Evolutionary conservation across 352 stramenopile genomes (phyloP).

Genomic region (Globisporangium spinosum): DNA sequence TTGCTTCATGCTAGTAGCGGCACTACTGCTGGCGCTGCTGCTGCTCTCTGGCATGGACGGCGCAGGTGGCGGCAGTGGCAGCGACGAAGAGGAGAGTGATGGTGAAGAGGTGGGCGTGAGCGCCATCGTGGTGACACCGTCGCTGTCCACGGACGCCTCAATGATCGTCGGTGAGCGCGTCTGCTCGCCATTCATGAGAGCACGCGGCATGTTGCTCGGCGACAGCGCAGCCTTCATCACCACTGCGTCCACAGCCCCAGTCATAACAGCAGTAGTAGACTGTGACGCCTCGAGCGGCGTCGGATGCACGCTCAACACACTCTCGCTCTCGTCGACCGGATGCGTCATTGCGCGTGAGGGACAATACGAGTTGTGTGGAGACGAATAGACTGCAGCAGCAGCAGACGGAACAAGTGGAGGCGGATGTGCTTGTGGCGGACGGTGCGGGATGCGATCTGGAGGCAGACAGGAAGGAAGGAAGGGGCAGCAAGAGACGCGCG

Average conservation of each 20-base stretch:
- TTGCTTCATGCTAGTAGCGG: constrained; percentile 24
- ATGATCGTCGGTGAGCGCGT: constrained; percentile 7
- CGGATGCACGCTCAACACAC: constrained; percentile 11
- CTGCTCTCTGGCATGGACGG: background rate
- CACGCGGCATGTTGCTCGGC: background rate
- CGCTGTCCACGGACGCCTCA: constrained; percentile 10
- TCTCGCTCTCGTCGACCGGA: background rate
- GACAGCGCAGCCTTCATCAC: background rate
- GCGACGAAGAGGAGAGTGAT: background rate
- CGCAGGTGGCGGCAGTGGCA: background rate
- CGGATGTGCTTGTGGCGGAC: background rate
- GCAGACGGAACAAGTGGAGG: background rate
- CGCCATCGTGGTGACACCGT: background rate
- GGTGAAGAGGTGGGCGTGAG: background rate
- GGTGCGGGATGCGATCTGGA: background rate
- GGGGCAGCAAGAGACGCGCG: background rate
- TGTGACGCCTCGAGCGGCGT: constrained; percentile 3
- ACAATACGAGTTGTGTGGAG: background rate
- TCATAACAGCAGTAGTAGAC: background rate
- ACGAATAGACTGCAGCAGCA: background rate
- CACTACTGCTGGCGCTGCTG: background rate
- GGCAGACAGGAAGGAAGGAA: background rate
- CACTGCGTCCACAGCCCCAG: too few species aligned
- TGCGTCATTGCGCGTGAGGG: constrained; percentile 2
- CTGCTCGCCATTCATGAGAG: constrained; percentile 2